Evolutionary conservation across 495 filamentous ascomycete genomes (phyloP).

Genomic region (Hypoxylon rickii): DNA sequence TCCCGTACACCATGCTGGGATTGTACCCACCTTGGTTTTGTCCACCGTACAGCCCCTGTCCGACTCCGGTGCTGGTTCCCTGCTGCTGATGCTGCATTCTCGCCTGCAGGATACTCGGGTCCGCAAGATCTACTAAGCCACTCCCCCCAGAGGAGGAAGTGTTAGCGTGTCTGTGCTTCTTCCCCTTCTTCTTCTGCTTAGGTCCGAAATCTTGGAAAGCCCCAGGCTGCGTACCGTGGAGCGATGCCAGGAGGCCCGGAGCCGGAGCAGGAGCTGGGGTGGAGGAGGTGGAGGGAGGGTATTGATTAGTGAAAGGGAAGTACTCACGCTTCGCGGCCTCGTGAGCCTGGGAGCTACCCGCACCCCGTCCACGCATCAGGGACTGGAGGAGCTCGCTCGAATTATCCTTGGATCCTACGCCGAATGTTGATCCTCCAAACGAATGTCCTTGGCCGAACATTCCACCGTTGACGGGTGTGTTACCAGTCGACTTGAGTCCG

Average conservation of each 20-base stretch:
- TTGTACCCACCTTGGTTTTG: conserved; percentile 99
- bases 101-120: conserved; percentile 98
- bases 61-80: conserved; percentile 70
- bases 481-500: conserved; percentile 91
- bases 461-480: conserved; percentile 69
- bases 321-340: conserved; percentile 97
- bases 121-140: conserved; percentile 98
- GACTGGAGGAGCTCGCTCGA: conserved; percentile 78
- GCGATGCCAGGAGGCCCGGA: conserved; percentile 84
- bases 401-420: conserved; percentile 63
- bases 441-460: conserved; percentile 72
- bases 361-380: conserved; percentile 60
- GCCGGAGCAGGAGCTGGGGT: conserved; percentile 87
- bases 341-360: conserved; percentile 65
- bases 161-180: conserved; percentile 99
- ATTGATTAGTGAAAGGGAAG: conserved; percentile 75
- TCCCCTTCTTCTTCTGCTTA: conserved; percentile 99
- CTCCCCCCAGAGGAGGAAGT: conserved; percentile 98
- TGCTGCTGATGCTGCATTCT: conserved; percentile 86
- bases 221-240: conserved; percentile 85
- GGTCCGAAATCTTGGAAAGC: conserved; percentile 81
- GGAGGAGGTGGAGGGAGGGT: conserved; percentile 74
- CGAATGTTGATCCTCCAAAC: conserved; percentile 65
- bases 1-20: conserved; percentile 79
- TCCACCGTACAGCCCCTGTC: conserved; percentile 85